Evolutionary conservation across 2,329 filamentous ascomycete genomes (phyloP).

Genomic region (Alternaria metachromatica): DNA sequence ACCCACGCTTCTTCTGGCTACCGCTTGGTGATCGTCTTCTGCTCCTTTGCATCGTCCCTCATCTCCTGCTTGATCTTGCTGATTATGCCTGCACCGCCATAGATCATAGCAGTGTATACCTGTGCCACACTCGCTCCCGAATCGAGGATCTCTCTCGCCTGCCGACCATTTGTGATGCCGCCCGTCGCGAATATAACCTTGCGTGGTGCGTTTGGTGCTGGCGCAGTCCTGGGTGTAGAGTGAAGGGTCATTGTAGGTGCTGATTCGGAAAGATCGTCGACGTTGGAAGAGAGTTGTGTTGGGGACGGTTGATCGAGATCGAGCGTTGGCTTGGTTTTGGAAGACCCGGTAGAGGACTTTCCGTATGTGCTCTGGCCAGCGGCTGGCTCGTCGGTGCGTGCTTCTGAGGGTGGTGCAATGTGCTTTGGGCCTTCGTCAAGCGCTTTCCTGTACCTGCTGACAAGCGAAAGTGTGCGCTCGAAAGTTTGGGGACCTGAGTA

Average conservation of each 20-base stretch:
- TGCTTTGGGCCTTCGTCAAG: conserved; percentile 54
- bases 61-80: conserved; percentile 60
- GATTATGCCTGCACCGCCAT: conserved; percentile 67
- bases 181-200: conserved; percentile 95
- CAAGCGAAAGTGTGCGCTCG: conserved; percentile 76
- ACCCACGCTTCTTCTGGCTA: background rate
- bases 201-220: conserved; percentile 44
- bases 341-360: conserved; percentile 8
- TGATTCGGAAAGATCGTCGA: conserved; percentile 40
- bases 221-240: conserved; percentile 25
- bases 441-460: conserved; percentile 73
- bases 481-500: conserved; percentile 93
- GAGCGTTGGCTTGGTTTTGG: conserved; percentile 25
- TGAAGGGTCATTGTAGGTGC: conserved; percentile 34
- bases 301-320: conserved; percentile 27
- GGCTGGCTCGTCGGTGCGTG: conserved; percentile 12
- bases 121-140: conserved; percentile 91
- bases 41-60: conserved; percentile 49
- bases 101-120: conserved; percentile 82
- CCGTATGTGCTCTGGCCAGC: conserved; percentile 18
- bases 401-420: conserved; percentile 10
- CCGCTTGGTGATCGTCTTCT: conserved; percentile 26
- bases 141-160: conserved; percentile 81
- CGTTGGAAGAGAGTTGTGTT: conserved; percentile 27
- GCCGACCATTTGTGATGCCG: conserved; percentile 85